Evolutionary conservation across 2,329 filamentous ascomycete genomes (phyloP), one percentile per base, ranked within the genome.

Genomic region (Ustulina deusta): DNA sequence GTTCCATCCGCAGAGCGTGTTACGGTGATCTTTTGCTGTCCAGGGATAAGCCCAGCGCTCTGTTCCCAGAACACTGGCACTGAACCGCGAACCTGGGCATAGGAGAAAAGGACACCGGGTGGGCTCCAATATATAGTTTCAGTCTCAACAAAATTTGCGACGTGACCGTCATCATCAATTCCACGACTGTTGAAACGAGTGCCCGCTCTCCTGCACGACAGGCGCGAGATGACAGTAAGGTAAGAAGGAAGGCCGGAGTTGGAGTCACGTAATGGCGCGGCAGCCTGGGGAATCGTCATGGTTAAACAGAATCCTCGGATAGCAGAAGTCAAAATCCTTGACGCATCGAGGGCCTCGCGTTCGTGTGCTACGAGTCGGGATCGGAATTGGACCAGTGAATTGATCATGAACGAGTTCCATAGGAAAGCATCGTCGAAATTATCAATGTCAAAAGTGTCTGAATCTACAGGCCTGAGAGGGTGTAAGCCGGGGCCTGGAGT

Each of bases 361-460:
- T 97, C 93, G 61, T 88, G 86, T 6, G 88, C 87, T 68, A 93
- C 87, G 54, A 99, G 85, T 20, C 93, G 88, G 34, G 91, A 94
- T 49, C 96, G 90, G 78, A 99, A 98, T 78, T 94, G 88, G 34
- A 97, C 90, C 61, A 99, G 85, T 5, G 96, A 94, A 71, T 92
- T 91, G 74, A 99, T 97, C 94, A 99, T 97, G 81, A 97, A 97
- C 3, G 93, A 97, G 77, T 99, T 99, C 96, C 96, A 99, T 20
- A 99, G 82, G 77, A 97, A 97, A 1, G 92, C 91, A 75, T 94
- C 91, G 79, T 99, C 94, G 69, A 98, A 90, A 75, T 93, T 96
- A 77, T 97, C 94, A 68, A 97, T 93, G 70, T 97, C 93, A 70
- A 98, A 94, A 0, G 91, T 90, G 51, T 90, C 86, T 22, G 89